phyloP scores from a whole-genome alignment of 257 asterid genomes.

The Lavandula angustifolia region DNA sequence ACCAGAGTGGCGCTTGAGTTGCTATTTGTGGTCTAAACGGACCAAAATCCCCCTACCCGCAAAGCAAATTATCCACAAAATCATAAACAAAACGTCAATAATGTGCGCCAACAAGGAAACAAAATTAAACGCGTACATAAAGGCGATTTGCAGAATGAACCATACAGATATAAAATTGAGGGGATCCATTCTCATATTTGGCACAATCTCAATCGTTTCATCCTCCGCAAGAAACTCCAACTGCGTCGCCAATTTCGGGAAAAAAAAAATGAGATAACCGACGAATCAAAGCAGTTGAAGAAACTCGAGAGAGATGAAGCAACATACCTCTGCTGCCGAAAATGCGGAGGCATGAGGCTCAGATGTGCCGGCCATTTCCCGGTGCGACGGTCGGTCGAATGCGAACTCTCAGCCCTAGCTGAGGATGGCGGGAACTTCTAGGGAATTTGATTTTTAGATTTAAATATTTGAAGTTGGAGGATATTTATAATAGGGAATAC shows the following conservation, averaged over 20 bases:
- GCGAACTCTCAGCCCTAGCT: slow-evolving; percentile 34
- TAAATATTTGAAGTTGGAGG: no score
- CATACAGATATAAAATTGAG: slow-evolving; percentile 78
- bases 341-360: slow-evolving; percentile 59
- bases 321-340: slow-evolving; percentile 79
- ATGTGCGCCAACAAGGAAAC: neutral
- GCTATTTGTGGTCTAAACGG: slow-evolving; percentile 78
- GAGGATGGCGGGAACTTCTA: slow-evolving; percentile 34
- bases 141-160: neutral
- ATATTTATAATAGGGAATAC: no score
- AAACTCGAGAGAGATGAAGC: neutral
- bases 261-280: slow-evolving; percentile 12
- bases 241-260: slow-evolving; percentile 41
- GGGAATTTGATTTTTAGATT: no score
- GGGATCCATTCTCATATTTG: slow-evolving; percentile 78
- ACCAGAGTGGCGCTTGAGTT: slow-evolving; percentile 82
- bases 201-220: slow-evolving; percentile 74
- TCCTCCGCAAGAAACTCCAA: slow-evolving; percentile 97
- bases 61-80: slow-evolving; percentile 18
- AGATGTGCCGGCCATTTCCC: slow-evolving; percentile 57
- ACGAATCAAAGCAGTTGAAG: neutral
- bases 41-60: slow-evolving; percentile 83
- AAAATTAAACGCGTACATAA: neutral
- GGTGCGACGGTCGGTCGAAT: neutral
- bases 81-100: neutral